Evolutionary conservation across 768 basidiomycete species (phyloP).

Genomic region (Agaricus sinodeliciosus): DNA sequence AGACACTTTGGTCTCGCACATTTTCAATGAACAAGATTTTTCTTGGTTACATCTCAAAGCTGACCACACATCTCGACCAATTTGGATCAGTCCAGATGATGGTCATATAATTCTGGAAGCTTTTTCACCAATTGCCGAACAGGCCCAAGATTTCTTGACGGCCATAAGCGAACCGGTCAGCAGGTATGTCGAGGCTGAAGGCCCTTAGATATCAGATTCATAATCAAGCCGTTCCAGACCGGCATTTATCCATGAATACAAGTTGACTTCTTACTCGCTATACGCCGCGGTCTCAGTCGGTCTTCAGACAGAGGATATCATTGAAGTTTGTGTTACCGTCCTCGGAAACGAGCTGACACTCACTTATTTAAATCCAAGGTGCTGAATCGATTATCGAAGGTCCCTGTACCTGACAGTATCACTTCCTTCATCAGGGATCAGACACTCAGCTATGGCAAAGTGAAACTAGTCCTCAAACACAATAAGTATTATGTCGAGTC

Average conservation of each 20-base stretch:
- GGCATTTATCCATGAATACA: constrained; percentile 98
- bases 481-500: constrained; percentile 98
- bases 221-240: constrained; percentile 51
- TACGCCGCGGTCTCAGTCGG: constrained; percentile 99
- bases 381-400: constrained; percentile 78
- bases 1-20: constrained; percentile 71
- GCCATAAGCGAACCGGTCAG: constrained; percentile 99
- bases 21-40: constrained; percentile 83
- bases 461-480: constrained; percentile 95
- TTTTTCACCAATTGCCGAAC: constrained; percentile 95
- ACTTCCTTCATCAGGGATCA: constrained; percentile 85
- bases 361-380: constrained; percentile 40
- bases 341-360: constrained; percentile 14
- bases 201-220: constrained; percentile 5
- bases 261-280: constrained; percentile 94
- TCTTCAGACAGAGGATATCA: constrained; percentile 95
- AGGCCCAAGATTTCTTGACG: constrained; percentile 96
- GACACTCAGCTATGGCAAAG: constrained; percentile 95
- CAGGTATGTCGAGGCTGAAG: constrained; percentile 54
- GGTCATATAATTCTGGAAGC: constrained; percentile 95
- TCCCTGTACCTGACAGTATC: constrained; percentile 87
- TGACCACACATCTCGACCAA: constrained; percentile 86
- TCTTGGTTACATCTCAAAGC: constrained; percentile 81
- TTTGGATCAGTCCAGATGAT: constrained; percentile 95
- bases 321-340: constrained; percentile 66